Base-by-base conservation (phyloP, 2,329 filamentous ascomycete species). In the Penicillium sp. region DNA sequence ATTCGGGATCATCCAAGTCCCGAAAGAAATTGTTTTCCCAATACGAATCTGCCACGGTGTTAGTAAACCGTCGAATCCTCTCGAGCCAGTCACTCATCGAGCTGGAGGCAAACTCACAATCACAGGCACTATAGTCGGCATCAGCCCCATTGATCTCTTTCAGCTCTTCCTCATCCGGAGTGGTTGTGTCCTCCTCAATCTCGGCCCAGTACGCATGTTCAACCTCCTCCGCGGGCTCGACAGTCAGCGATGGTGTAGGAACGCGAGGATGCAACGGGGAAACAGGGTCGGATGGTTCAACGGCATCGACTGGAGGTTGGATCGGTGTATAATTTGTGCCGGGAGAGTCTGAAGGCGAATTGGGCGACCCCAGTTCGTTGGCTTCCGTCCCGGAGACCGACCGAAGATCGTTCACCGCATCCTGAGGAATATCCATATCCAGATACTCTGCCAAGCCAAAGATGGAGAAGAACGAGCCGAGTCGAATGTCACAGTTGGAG, bases 11-110 rank as follows among this genome's bases (percentile, higher is more conserved):
- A 6, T 83, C 75, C 7, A 82, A 67, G 3, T 77, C 71, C 24
- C 73, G 69, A 57, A 79, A 83, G 7, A 81, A 78, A 54, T 75
- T 72, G 51, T 75, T 75, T 62, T 83, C 78, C 79, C 80, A 83
- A 60, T 83, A 75, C 18, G 75, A 67, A 60, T 82, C 74, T 76
- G 49, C 12, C 18, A 15, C 8, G 12, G 24, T 7, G 18, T 57
- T 42, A 56, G 43, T 46, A 7, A 44, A 4, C 38, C 8, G 37
- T 12, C 12, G 8, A 10, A 9, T 18, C n/a, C 15, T 32, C 10
- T 25, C 25, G 15, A 20, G 15, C 15, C 15, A 18, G 27, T 4
- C 9, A 29, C 28, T 7, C 28, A 10, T 12, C 15, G 8, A 20
- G 33, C 20, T 20, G 18, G 15, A 27, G 24, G 46, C 40, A 20